Base-by-base conservation (phyloP, 192 early-diverging fungal species). In the Rhizoclosmatium globosum region DNA sequence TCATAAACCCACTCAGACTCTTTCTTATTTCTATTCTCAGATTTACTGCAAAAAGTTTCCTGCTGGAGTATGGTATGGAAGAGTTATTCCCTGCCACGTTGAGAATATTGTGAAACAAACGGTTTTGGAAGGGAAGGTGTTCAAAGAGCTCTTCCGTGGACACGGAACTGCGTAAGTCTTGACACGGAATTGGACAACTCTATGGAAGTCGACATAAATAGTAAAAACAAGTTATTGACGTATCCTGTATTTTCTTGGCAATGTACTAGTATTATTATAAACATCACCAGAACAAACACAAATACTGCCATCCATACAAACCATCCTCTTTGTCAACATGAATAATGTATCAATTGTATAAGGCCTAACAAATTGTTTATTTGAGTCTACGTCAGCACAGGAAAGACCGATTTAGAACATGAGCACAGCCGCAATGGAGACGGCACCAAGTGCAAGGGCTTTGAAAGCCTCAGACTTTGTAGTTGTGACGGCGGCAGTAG, bases 21-120 rank as follows among this genome's bases (percentile, higher is more conserved):
- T 46, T 3, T 17, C 31, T 68, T 17, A 68, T 39, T 17, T 13
- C 21, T 21, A 2, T 47, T 19, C n/a, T 3, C 68, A 78, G 77
- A 81, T 87, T 19, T 88, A 88, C 56, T 79, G 82, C 47, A 53
- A 64, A 15, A 65, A 70, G 60, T 73, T 83, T 44, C 71, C 76
- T 23, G 48, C 61, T 31, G 87, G 82, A n/a, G 80, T 80, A 64
- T 89, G 87, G 87, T 87, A 87, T 62, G 87, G 87, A 44, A 79
- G 87, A 15, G 85, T 89, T 19, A 81, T 86, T 44, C 56, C 72
- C 11, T 89, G 87, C 68, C 82, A 89, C 48, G 85, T 82, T 42
- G 79, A 82, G 15, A 64, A 60, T 44, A 85, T 89, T 70, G 45
- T 86, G 13, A 44, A 87, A 50, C 62, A 64, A 38, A 84, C 83